Base-by-base conservation (phyloP, 2,329 filamentous ascomycete species). In the Stachybotrys chlorohalonatus region DNA sequence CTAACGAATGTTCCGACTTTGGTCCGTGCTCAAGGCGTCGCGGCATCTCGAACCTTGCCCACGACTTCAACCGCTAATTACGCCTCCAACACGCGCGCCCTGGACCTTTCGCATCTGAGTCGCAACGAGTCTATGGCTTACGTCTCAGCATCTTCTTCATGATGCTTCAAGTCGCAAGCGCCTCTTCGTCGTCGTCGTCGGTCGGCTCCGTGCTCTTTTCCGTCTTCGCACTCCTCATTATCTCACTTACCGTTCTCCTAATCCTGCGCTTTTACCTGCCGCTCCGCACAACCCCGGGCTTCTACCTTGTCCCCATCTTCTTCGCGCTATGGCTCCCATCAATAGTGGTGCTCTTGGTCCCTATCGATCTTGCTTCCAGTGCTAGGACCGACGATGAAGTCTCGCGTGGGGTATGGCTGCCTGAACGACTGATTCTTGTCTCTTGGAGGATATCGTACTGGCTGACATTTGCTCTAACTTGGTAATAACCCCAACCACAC, bases 381-480 rank as follows among this genome's bases (percentile, higher is more conserved):
- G 86, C 89, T 24, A 81, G 84, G 51, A 84, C 85, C 52, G 85
- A 88, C 57, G 86, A 88, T 70, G 84, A 82, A 57, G 79, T 82
- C 15, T 80, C 83, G 15, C 82, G 86, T 62, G 94, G 92, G 39
- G 89, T 99, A 65, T 96, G 92, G 90, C 80, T 99, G 39, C 87
- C 89, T 6, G 79, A 87, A 60, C 76, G 85, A 52, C 81, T 92
- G 31, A 77, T 96, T 51, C 77, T 95, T 64, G 90, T 96, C 30
- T 87, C 87, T 55, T 99, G 94, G 94, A 83, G 93, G 66, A 93
- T 99, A 60, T 87, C 88, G 17, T 99, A 99, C 73, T 99, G 94
- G 94, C 78, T 99, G 54, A 97, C 93, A 0, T 99, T 99, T 73
- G 84, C 86, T 52, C 74, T 99, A 65, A 97, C 93, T 54, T 99